Evolutionary conservation across 2,329 filamentous ascomycete species (phyloP).

Genomic region (Alternaria novae-zelandiae): DNA sequence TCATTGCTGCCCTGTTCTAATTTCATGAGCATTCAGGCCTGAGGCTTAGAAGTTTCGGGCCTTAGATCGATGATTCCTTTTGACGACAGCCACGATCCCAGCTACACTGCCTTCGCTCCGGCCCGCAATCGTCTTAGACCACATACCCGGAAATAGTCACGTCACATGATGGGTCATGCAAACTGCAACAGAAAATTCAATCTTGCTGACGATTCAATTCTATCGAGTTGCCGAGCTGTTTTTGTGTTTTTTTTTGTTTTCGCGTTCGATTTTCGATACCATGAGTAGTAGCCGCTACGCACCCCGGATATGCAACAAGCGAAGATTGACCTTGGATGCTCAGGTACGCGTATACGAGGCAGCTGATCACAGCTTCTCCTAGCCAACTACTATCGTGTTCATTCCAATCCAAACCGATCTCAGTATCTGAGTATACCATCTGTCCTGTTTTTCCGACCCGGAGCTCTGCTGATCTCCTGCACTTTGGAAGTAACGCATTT

Average conservation of each 20-base stretch:
- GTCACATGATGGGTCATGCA: not conserved
- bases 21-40: not conserved
- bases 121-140: constrained; percentile 7
- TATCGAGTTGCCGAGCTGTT: too few species aligned
- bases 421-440: too few species aligned
- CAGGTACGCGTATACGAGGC: not conserved
- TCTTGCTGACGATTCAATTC: too few species aligned
- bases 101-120: constrained; percentile 11
- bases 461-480: too few species aligned
- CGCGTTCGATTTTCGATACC: not conserved
- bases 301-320: not conserved
- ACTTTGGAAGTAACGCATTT: too few species aligned
- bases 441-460: too few species aligned
- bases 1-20: not conserved
- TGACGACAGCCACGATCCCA: not conserved
- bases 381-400: too few species aligned
- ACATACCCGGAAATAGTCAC: constrained; percentile 2
- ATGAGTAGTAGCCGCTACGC: not conserved
- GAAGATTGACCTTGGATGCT: too few species aligned
- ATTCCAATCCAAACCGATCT: too few species aligned
- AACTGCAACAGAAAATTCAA: not conserved
- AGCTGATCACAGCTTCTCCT: not conserved
- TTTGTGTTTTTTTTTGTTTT: not conserved
- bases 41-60: not conserved
- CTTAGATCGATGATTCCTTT: not conserved